phyloP scores from a whole-genome alignment of 352 stramenopile species.

The Phytopythium litorale region DNA sequence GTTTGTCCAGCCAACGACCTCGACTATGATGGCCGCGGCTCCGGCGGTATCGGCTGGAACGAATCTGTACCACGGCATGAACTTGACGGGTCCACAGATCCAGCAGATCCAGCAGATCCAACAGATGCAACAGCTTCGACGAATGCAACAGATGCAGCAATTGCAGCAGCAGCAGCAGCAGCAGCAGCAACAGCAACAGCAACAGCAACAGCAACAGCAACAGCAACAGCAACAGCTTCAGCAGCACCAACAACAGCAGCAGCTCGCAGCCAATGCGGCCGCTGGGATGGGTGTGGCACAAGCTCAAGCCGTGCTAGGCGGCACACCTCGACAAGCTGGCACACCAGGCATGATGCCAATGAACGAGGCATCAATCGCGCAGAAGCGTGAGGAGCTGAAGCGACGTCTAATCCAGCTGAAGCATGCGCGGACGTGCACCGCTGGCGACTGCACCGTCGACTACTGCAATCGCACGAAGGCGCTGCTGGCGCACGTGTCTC shows the following conservation, averaged over 20 bases:
- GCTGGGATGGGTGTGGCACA: conserved; percentile 12
- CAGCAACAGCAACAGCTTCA: conserved; percentile 14
- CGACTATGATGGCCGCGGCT: conserved; percentile 33
- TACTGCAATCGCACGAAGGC: conserved; percentile 82
- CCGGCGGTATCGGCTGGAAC: conserved; percentile 23
- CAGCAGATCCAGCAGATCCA: conserved; percentile 86
- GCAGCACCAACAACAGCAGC: conserved; percentile 4
- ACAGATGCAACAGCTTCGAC: conserved; percentile 81
- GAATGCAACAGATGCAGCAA: conserved; percentile 78
- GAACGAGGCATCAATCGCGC: conserved; percentile 77
- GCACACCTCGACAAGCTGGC: conserved; percentile 16
- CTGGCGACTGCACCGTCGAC: conserved; percentile 66
- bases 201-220: neutral
- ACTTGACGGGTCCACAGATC: conserved; percentile 65
- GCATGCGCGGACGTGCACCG: conserved; percentile 80
- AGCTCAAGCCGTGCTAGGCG: conserved; percentile 19
- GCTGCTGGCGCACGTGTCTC: conserved; percentile 75
- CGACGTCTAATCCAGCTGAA: conserved; percentile 84
- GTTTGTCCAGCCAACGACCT: conserved; percentile 33
- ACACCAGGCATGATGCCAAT: conserved; percentile 54
- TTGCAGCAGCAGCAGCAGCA: conserved; percentile 52
- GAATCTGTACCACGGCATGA: conserved; percentile 77
- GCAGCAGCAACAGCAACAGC: conserved; percentile 20
- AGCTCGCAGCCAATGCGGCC: conserved; percentile 2
- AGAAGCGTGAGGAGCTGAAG: conserved; percentile 85